Conservation (phyloP, 108 stramenopile genomes). For the Conticribra guillardii region DNA sequence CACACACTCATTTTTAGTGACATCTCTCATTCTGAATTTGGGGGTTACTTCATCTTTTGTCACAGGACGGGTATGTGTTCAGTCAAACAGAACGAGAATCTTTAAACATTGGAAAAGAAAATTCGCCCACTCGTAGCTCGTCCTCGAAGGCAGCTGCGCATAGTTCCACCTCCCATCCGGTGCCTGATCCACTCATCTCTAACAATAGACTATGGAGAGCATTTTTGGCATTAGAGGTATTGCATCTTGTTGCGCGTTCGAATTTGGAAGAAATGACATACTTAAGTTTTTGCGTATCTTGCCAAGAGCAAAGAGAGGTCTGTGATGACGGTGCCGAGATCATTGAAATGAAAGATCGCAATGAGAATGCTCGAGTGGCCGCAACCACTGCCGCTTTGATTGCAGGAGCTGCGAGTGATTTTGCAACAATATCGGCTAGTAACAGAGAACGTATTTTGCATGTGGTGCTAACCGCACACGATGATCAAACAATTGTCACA, state of each 20-base stretch:
- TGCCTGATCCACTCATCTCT: constrained; percentile 43
- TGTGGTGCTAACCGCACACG: constrained; percentile 57
- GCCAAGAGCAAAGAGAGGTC: neutral
- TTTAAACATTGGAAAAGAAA: constrained; percentile 37
- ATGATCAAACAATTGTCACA: constrained; percentile 34
- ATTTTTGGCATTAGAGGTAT: constrained; percentile 64
- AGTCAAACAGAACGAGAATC: constrained; percentile 49
- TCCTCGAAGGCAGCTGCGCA: constrained; percentile 21
- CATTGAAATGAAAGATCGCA: neutral
- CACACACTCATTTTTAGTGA: too few relatives aligned
- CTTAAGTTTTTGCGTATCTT: constrained; percentile 12
- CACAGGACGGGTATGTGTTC: constrained; percentile 47
- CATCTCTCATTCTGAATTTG: too few relatives aligned
- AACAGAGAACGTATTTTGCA: constrained; percentile 77
- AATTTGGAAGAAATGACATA: constrained; percentile 36
- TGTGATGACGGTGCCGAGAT: constrained; percentile 1
- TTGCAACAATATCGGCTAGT: constrained; percentile 80
- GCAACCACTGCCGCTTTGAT: constrained; percentile 39
- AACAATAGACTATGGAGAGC: constrained; percentile 71
- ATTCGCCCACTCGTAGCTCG: constrained; percentile 6
- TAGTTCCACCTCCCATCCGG: constrained; percentile 38
- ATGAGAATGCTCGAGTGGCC: constrained; percentile 14
- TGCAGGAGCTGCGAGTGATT: constrained; percentile 74
- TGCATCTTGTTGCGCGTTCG: constrained; percentile 47
- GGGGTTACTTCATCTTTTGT: neutral